Evolutionary conservation across 2,329 filamentous ascomycete genomes (phyloP), one percentile per base, ranked within the genome.

Genomic region (Monilinia laxa): DNA sequence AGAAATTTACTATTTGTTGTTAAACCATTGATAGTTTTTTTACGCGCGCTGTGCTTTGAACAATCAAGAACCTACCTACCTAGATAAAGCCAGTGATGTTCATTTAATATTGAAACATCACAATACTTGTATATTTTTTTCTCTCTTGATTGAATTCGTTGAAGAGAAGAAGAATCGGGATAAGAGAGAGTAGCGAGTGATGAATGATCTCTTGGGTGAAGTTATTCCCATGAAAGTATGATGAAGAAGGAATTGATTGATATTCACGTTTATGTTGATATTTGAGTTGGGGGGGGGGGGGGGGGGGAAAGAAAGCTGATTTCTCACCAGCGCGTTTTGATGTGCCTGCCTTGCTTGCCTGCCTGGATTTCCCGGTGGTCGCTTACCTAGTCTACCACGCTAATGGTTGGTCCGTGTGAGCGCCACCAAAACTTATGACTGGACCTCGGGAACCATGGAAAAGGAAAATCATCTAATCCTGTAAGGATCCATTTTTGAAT

Each of bases 21-120:
- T 62, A 53, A 65, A 65, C 60, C 64, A 65, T 51, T 51, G 47
- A 60, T 62, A 31, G 57, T 62, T 62, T 65, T 12, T 16, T 14
- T 3, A 1, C 38, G 38, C 47, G 63, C 35, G 52, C 53, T n/a
- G 42, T 52, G 49, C 59, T 58, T 59, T 49, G 23, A 52, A 53
- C 52, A 35, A 35, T 6, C 4, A 35, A 35, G 7, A 28, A 4
- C 28, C 28, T 35, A 35, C 31, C 31, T 35, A 35, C 31, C 31
- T 35, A 35, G 31, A 35, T 35, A 35, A 35, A 9, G 31, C 7
- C 3, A 35, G 23, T 12, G 35, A 58, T 45, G 31, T 45, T 52
- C 42, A 31, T 9, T 47, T 35, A 35, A 42, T 42, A 28, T 23
- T 59, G 5, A 42, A 35, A 14, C 18, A 38, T 18, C 52, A 51